These are phyloP conservation scores for Linaria vulgaris DNA, from an alignment of 257 asterid species.

Conservation along the genomic window DNA sequence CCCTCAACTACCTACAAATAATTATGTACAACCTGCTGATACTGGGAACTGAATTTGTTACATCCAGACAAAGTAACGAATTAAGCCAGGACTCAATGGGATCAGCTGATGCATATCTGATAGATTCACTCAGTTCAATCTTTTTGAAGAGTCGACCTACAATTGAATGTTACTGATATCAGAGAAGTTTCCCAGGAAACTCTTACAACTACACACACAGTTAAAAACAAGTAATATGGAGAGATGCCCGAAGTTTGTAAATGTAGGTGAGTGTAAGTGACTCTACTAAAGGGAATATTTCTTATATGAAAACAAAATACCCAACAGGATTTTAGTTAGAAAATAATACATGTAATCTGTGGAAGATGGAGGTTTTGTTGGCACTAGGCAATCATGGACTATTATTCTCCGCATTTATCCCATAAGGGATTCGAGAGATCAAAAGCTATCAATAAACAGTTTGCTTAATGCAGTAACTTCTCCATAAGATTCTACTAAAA, in stretches of 20 bases:
- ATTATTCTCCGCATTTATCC: conserved; percentile 7
- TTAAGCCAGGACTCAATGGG: conserved; percentile 90
- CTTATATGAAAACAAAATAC: conserved; percentile 12
- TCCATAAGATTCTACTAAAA: not conserved
- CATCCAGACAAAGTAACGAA: conserved; percentile 85
- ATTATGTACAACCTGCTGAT: conserved; percentile 59
- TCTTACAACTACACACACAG: not conserved
- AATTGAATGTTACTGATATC: conserved; percentile 25
- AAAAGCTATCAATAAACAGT: not conserved
- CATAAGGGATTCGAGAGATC: not conserved
- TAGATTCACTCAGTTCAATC: conserved; percentile 88
- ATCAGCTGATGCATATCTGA: conserved; percentile 96
- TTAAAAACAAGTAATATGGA: not conserved
- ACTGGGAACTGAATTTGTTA: conserved; percentile 59
- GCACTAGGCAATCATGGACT: not conserved
- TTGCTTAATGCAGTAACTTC: not conserved
- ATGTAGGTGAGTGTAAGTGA: not conserved
- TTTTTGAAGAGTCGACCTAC: conserved; percentile 84
- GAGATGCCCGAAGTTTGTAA: conserved; percentile 3
- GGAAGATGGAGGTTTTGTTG: conserved; percentile 9
- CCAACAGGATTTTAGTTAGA: not conserved
- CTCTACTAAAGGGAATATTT: not conserved
- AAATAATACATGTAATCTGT: conserved; percentile 4
- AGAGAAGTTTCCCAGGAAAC: conserved; percentile 23
- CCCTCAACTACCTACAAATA: conserved; percentile 7